A percentile compares a stretch with the other conserved stretches of the same genome.
Conservation (phyloP, 2,329 filamentous ascomycete species). For the Penicillium paneum region DNA sequence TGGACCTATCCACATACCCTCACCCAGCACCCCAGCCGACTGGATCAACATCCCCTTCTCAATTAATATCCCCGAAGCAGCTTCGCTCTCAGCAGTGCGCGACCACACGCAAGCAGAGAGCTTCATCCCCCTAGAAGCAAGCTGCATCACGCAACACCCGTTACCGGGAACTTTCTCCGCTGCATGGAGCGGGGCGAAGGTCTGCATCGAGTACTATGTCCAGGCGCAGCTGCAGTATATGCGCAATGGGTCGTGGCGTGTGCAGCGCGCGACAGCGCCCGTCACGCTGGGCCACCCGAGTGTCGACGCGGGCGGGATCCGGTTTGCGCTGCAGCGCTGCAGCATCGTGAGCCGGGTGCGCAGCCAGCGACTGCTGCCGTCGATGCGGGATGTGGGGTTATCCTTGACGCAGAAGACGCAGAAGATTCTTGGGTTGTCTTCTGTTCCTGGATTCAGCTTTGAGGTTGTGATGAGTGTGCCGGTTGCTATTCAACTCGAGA, state of each 20-base stretch:
- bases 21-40: conserved; percentile 2
- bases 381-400: conserved; percentile 28
- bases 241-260: neutral
- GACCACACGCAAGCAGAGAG: neutral
- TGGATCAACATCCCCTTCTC: neutral
- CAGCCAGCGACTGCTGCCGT: conserved; percentile 33
- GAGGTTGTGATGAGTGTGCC: conserved; percentile 28
- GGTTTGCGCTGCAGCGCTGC: neutral
- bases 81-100: neutral
- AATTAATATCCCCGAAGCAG: neutral
- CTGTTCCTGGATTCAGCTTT: conserved; percentile 32
- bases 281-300: neutral
- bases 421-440: conserved; percentile 33
- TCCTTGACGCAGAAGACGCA: conserved; percentile 35
- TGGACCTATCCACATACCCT: conserved; percentile 3
- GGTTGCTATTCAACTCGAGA: conserved; percentile 21
- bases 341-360: conserved; percentile 12
- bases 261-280: neutral
- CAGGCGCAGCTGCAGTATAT: neutral
- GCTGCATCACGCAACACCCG: neutral
- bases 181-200: neutral
- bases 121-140: neutral
- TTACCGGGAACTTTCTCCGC: neutral
- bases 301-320: neutral
- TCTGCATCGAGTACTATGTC: neutral